Base-by-base conservation (phyloP, 331 rosid genomes). In the Malus hybrid region DNA sequence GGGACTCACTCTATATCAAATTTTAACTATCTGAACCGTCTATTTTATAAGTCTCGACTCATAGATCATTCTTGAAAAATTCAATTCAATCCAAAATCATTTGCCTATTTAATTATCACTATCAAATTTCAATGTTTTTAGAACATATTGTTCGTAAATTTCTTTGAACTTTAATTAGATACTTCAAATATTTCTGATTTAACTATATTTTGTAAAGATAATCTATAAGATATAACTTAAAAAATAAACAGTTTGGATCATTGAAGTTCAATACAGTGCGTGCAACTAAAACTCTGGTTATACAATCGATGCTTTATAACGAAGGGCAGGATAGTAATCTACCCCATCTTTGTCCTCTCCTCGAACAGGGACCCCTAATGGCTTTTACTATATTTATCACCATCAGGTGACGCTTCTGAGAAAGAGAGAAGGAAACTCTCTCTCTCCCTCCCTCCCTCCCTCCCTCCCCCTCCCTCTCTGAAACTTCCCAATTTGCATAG, bases 311-410 rank as follows among this genome's bases (percentile, higher is more conserved):
- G 60, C 77, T 42, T 26, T 61, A 34, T 3, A 26, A 2, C 3
- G 52, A 78, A 62, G 87, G 85, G 86, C 61, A 76, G 8, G 18
- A 69, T 72, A 20, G 82, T 81, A 78, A 82, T 75, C 57, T 9
- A 2, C 19, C 15, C 44, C 66, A 48, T 44, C 78, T 10, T 10
- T 50, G 63, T 72, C 81, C 69, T 55, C 46, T 7, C 48, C 34
- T 15, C 16, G 68, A 63, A 32, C 68, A 16, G 10, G 46, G 18
- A 63, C 68, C 68, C 68, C 26, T 39, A 33, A 15, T 26, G 29
- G 70, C 52, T 42, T 60, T 39, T 12, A 16, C 58, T 73, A 73
- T 73, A 73, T 60, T 57, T 50, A 24, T 71, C 77, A 16, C 44
- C 77, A 39, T 16, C 77, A 1, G 15, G 19, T 42, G 36, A 1